Conservation (phyloP, 768 basidiomycete species). For the Pleurotus cornucopiae region DNA sequence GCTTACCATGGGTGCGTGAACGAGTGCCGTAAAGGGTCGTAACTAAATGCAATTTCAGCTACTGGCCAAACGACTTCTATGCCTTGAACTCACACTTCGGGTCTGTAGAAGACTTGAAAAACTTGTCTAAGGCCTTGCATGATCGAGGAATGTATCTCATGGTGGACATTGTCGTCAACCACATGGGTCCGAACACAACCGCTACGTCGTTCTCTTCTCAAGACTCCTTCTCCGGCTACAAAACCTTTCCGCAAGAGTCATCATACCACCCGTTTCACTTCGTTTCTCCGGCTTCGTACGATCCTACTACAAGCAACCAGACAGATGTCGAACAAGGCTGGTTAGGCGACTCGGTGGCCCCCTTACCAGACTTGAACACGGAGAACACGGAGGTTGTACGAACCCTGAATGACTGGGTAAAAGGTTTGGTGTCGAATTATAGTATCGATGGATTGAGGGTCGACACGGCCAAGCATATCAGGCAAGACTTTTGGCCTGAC, state of each 20-base stretch:
- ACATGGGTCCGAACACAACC: conserved; percentile 24
- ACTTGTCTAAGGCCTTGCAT: conserved; percentile 63
- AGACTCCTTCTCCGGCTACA: conserved; percentile 10
- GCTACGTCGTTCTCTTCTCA: conserved; percentile 18
- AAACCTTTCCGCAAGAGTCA: conserved; percentile 21
- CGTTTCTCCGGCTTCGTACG: conserved; percentile 31
- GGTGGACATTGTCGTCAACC: conserved; percentile 76
- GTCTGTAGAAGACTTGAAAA: conserved; percentile 65
- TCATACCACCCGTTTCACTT: conserved; percentile 64
- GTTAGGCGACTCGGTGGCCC: conserved; percentile 63
- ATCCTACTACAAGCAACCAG: conserved; percentile 47
- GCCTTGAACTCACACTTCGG: conserved; percentile 71
- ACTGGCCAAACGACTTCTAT: conserved; percentile 50
- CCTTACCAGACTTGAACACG: conserved; percentile 73
- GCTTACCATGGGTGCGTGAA: conserved; percentile 68
- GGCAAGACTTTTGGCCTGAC: conserved; percentile 60
- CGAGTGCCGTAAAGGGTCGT: neutral
- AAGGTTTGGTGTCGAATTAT: conserved; percentile 49
- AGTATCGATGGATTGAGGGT: conserved; percentile 68
- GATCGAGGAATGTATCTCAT: conserved; percentile 59
- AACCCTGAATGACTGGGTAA: conserved; percentile 59
- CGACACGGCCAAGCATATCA: conserved; percentile 60
- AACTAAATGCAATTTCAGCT: conserved; percentile 15
- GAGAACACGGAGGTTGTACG: conserved; percentile 51
- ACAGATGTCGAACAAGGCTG: conserved; percentile 64